phyloP scores from a whole-genome alignment of 2,329 filamentous ascomycete species.

The Ascochyta lentis region DNA sequence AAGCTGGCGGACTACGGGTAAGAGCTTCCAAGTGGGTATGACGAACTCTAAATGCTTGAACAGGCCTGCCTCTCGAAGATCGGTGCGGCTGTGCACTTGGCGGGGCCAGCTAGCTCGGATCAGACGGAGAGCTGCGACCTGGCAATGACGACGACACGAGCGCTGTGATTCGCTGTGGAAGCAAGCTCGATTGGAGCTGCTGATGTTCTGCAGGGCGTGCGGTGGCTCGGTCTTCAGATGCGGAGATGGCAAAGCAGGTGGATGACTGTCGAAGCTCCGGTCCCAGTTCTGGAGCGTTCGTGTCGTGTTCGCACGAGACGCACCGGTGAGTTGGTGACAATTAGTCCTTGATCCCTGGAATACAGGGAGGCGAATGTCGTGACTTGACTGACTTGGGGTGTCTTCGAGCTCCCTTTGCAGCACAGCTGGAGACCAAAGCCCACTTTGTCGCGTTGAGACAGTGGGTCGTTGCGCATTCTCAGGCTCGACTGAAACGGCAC shows the following conservation, averaged over 20 bases:
- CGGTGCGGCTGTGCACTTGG: slow-evolving; percentile 21
- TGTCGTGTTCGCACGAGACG: slow-evolving; percentile 1
- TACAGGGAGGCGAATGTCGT: slow-evolving; percentile 1
- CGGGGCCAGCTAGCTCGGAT: slow-evolving; percentile 13
- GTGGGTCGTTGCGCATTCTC: not conserved
- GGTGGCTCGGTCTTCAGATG: slow-evolving; percentile 16
- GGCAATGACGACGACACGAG: slow-evolving; percentile 7
- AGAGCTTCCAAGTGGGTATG: slow-evolving; percentile 16
- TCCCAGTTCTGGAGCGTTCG: not conserved
- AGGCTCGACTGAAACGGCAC: not conserved
- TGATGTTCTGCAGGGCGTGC: slow-evolving; percentile 12
- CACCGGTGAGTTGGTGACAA: not conserved
- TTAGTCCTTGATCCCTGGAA: not conserved
- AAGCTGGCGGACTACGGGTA: slow-evolving; percentile 13
- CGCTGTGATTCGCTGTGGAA: slow-evolving; percentile 12
- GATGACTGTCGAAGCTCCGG: slow-evolving; percentile 12
- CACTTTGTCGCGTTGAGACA: not conserved
- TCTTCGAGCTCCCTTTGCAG: not conserved
- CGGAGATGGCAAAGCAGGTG: slow-evolving; percentile 3
- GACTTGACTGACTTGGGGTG: not conserved
- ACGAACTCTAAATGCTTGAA: slow-evolving; percentile 22
- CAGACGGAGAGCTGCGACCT: slow-evolving; percentile 11
- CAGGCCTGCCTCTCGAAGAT: slow-evolving; percentile 16
- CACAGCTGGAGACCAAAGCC: not conserved
- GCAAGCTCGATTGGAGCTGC: slow-evolving; percentile 7